Evolutionary conservation across 2,329 filamentous ascomycete genomes (phyloP).

Genomic region (Sporothrix humicola): DNA sequence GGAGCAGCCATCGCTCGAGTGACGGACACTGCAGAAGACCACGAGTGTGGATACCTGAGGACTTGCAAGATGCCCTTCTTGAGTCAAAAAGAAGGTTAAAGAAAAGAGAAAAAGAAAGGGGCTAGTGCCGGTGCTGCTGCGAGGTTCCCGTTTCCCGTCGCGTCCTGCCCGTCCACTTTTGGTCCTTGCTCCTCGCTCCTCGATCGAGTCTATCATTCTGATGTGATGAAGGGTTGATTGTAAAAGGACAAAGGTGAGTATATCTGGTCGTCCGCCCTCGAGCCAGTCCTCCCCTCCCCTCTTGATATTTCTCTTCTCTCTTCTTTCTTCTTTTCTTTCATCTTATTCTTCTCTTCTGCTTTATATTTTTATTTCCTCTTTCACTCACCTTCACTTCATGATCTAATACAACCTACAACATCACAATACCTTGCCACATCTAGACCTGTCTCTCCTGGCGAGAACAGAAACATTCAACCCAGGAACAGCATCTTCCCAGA

Average conservation of each 20-base stretch:
- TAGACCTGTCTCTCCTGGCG: constrained; percentile 34
- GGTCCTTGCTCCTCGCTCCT: neutral
- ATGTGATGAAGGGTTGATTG: constrained; percentile 24
- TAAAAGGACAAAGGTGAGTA: constrained; percentile 33
- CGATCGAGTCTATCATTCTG: constrained; percentile 16
- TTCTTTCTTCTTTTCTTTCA: neutral
- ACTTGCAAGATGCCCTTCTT: neutral
- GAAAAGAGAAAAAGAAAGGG: constrained; percentile 20
- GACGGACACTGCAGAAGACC: constrained; percentile 11
- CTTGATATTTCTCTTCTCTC: neutral
- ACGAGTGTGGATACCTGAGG: constrained; percentile 27
- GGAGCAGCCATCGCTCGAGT: constrained; percentile 20
- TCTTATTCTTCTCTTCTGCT: neutral
- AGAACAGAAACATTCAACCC: constrained; percentile 28
- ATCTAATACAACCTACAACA: constrained; percentile 1
- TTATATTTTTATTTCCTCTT: neutral
- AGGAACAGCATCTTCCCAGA: constrained; percentile 29
- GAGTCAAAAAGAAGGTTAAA: constrained; percentile 20
- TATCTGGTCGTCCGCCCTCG: constrained; percentile 36
- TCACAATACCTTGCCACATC: constrained; percentile 12
- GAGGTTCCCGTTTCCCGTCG: constrained; percentile 21
- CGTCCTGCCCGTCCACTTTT: constrained; percentile 20
- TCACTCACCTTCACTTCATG: neutral
- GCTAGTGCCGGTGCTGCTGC: constrained; percentile 29
- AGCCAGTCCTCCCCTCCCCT: neutral